Evolutionary conservation across 108 stramenopile species (phyloP), one percentile per base, ranked within the genome.

Genomic region (Nannochloropsis granulata): DNA sequence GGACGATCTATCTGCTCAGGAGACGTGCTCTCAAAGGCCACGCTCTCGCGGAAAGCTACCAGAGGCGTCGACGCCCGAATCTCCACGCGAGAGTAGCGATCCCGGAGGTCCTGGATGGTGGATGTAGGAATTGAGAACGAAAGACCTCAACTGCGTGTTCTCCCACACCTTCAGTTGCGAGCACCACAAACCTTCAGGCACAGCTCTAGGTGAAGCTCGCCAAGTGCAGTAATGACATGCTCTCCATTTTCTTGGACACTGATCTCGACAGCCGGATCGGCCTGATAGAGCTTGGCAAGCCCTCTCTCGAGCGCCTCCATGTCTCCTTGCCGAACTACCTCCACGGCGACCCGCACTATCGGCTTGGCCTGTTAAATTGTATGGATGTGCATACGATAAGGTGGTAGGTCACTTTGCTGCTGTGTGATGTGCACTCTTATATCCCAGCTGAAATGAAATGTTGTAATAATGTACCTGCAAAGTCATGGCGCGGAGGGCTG

Each of bases 141-240:
- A n/a, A n/a, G 34, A 34, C 34, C 34, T 3, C 34, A 34, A 34
- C 34, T 34, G 34, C 34, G 34, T 34, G 16, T 81, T 84, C 79
- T 26, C 81, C 82, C 10, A 8, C 80, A 81, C 82, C 7, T 25
- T 71, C 2, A 13, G 43, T 43, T 24, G 21, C 26, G 34, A 85
- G 43, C 23, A 81, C 78, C 24, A 71, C 82, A 12, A 16, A 86
- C 86, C 88, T 91, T 90, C 13, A 92, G 81, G 82, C 92, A 92
- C 26, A 88, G 91, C 71, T 92, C 92, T 16, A 92, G 84, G 71
- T 92, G 92, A 34, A 92, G 88, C 79, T 92, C 91, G 24, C 92
- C 92, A 24, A 92, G 45, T 12, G 84, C 89, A 44, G 91, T 85
- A 81, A 92, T 78, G 0, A 90, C 83, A 82, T 90, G 87, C 78